Evolutionary conservation across 805 yeast genomes (phyloP), one percentile per base, ranked within the genome.

Genomic region (Monosporozyma aerobia): DNA sequence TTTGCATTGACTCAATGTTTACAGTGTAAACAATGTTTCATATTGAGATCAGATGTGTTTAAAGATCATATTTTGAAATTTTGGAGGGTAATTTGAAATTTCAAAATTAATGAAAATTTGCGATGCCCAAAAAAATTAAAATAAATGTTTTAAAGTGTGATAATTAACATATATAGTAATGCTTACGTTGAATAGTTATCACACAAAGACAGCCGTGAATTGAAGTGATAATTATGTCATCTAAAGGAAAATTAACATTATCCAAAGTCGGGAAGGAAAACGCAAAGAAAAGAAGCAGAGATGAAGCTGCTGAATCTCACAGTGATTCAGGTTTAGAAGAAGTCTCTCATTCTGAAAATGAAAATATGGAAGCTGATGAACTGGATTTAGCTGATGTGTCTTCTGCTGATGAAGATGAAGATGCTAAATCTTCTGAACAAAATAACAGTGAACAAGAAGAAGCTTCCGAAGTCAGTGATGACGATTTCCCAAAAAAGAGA

Each of bases 401-500:
- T 11, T 52, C 61, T 16, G 67, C 58, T 30, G 44, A 35, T 25
- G 53, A 39, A 3, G 64, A 59, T 11, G 66, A 54, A 16, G 64
- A 54, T 22, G 60, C 49, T 2, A 60, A 62, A 3, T 59, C 57
- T 6, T 65, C 53, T 19, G 61, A 54, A 14, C 64, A 54, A 40
- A 57, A 51, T 5, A 63, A 54, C 9, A 60, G 57, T 5, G 64
- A 59, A 6, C 64, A 57, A 25, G 63, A 60, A 13, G 61, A 53
- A 16, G 51, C 30, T 6, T 56, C 50, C 23, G 72, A 63, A 14
- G 70, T 61, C 32, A 70, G 60, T 29, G 76, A 66, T 49, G 73
- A 69, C 43, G 70, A 71, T 41, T 62, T 72, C 59, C 81, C 75
- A 44, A 69, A 72, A 52, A 77, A 81, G 48, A 73, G 75, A 59